Percentiles rank a stretch among this genome's conserved stretches.
Conservation (phyloP, 2,329 filamentous ascomycete species). For the Hypoxylon rubiginosum region DNA sequence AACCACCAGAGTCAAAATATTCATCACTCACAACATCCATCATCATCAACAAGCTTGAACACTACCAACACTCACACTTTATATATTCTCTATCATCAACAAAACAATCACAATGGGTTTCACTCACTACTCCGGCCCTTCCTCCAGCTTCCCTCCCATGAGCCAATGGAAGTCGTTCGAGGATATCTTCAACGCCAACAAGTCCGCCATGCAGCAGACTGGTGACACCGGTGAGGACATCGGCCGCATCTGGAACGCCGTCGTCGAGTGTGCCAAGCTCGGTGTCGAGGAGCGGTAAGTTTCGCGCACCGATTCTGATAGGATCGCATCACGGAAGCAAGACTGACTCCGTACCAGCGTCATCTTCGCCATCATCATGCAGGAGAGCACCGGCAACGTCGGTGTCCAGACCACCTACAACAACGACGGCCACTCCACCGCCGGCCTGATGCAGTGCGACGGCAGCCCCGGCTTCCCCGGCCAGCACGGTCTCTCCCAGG, state of each 20-base stretch:
- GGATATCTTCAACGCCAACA: conserved; percentile 55
- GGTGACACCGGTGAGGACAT: conserved; percentile 53
- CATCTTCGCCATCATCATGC: conserved; percentile 58
- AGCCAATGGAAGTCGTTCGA: conserved; percentile 53
- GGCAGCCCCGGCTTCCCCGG: conserved; percentile 54
- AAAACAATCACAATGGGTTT: conserved; percentile 38
- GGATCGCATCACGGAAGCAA: too few relatives aligned
- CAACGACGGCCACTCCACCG: conserved; percentile 51
- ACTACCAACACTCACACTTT: conserved; percentile 2
- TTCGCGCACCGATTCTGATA: too few relatives aligned
- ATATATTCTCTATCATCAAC: conserved; percentile 2
- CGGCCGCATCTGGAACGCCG: conserved; percentile 52
- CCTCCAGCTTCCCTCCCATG: conserved; percentile 52
- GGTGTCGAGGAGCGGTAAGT: conserved; percentile 51
- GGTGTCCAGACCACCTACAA: conserved; percentile 54
- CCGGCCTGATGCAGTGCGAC: conserved; percentile 58
- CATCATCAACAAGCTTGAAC: conserved; percentile 22
- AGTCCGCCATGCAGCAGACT: conserved; percentile 49
- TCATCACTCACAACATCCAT: conserved; percentile 24
- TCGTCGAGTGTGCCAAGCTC: conserved; percentile 49
- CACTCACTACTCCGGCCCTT: conserved; percentile 44
- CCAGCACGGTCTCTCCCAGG: conserved; percentile 50
- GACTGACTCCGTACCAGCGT: conserved; percentile 45
- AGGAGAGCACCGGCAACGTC: conserved; percentile 57
- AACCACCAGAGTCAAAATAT: conserved; percentile 12